Evolutionary conservation across 2,329 filamentous ascomycete genomes (phyloP), one percentile per base, ranked within the genome.

Genomic region (Ascochyta pisi): DNA sequence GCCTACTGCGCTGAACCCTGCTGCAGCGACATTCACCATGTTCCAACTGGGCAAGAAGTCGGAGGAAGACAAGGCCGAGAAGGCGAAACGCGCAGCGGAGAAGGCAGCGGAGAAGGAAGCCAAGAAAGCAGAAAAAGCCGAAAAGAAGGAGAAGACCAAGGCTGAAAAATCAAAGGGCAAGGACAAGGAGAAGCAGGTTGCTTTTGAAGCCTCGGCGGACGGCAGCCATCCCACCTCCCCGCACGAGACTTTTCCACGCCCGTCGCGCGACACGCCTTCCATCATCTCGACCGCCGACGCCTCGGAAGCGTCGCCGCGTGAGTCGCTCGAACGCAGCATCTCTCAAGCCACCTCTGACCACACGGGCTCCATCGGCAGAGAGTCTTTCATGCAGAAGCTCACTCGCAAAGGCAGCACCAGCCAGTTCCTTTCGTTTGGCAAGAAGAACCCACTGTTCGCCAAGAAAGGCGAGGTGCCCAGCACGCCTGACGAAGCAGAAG

Each of bases 11-110:
- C 82, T 98, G 26, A 98, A 99, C 67, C 95, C 95, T 7, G 86
- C 91, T 6, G 95, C 94, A 0, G 93, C 93, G 8, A 91, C 89
- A 0, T 98, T 98, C 73, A 94, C 89, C 61, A 63, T 66, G 53
- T 65, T 67, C 26, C 49, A 54, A 15, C 41, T 68, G 1, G 65
- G 68, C 3, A 70, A 70, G 43, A 70, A 73, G 57, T 71, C 66
- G 15, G 68, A 71, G 10, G 71, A 73, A 39, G 71, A 71, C 38
- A 73, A 67, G 31, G 67, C 65, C 10, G 62, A 73, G 35, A 76
- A 72, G 49, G 69, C 67, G 8, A 71, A 68, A 49, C 64, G 63
- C 23, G 67, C 64, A 6, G 68, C 69, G 1, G 70, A 71, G 43
- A 70, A 67, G 52, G 71, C 68, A 1, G 71, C 70, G 1, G 70